Evolutionary conservation across 192 early-diverging fungal species (phyloP).

Genomic region (Oehlia diaphana): DNA sequence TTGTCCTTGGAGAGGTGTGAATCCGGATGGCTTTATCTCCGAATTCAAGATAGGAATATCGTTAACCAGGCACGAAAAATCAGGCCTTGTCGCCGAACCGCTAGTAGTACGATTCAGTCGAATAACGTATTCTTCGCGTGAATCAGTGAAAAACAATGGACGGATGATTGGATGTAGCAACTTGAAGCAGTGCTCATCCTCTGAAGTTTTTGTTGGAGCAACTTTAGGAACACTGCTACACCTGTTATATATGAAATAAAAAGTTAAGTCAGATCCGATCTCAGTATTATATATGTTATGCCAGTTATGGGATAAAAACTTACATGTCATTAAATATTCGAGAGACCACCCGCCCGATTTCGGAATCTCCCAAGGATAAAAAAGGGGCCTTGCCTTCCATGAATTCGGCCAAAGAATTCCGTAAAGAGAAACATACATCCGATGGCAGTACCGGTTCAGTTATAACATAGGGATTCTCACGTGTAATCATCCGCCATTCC

Average conservation of each 20-base stretch:
- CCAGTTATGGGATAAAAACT: background rate
- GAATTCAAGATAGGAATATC: slow-evolving; percentile 17
- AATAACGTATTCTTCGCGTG: slow-evolving; percentile 17
- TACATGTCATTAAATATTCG: slow-evolving; percentile 6
- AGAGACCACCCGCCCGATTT: background rate
- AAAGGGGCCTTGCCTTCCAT: background rate
- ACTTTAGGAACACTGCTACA: slow-evolving; percentile 23
- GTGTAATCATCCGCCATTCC: background rate
- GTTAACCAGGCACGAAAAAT: slow-evolving; percentile 24
- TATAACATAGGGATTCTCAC: slow-evolving; percentile 2
- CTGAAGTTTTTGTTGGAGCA: slow-evolving; percentile 30
- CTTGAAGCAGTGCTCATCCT: slow-evolving; percentile 30
- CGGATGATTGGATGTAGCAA: slow-evolving; percentile 30
- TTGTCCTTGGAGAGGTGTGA: slow-evolving; percentile 19
- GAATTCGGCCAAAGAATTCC: background rate
- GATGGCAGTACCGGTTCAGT: background rate
- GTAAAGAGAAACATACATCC: background rate
- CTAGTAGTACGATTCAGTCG: slow-evolving; percentile 1
- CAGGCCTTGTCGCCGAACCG: slow-evolving; percentile 7
- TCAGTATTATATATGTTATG: slow-evolving; percentile 11
- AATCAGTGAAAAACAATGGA: slow-evolving; percentile 16
- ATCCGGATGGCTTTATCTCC: slow-evolving; percentile 21
- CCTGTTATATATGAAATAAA: slow-evolving; percentile 12
- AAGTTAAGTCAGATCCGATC: slow-evolving; percentile 15
- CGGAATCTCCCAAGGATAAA: background rate